Evolutionary conservation across 169 alveolate genomes (phyloP).

Genomic region (Fabrea salina): DNA sequence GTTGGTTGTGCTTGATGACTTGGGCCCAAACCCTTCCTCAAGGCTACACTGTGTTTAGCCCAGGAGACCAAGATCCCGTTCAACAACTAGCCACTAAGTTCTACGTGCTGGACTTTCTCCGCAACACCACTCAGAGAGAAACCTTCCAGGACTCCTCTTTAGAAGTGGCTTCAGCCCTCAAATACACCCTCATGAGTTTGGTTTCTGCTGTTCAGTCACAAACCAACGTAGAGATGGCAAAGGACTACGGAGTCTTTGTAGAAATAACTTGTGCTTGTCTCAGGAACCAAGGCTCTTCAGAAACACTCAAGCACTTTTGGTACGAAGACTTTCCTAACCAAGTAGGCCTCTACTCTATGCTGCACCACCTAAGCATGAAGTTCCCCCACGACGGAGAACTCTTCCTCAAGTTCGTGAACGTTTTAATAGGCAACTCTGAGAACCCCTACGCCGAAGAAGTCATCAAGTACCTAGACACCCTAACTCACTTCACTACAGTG

Average conservation of each 20-base stretch:
- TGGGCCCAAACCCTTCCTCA: not conserved
- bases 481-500: not conserved
- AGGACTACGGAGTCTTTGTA: not conserved
- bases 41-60: not conserved
- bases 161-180: constrained; percentile 7
- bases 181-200: not conserved
- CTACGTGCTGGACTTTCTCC: not conserved
- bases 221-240: not conserved
- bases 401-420: not conserved
- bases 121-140: not conserved
- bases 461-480: not conserved
- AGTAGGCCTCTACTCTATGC: constrained; percentile 18
- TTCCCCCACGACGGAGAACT: constrained; percentile 5
- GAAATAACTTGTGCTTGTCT: constrained; percentile 19
- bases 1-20: not conserved
- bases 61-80: not conserved
- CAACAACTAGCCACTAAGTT: not conserved
- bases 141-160: not conserved
- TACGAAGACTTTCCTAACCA: not conserved
- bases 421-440: not conserved
- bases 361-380: not conserved
- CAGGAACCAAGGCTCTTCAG: not conserved
- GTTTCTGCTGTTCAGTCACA: not conserved
- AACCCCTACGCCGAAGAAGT: constrained; percentile 1
- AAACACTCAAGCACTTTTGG: constrained; percentile 5